These are phyloP conservation scores for Fusarium sp. DNA, from an alignment of 2,329 filamentous ascomycete species.

Conservation along the genomic window DNA sequence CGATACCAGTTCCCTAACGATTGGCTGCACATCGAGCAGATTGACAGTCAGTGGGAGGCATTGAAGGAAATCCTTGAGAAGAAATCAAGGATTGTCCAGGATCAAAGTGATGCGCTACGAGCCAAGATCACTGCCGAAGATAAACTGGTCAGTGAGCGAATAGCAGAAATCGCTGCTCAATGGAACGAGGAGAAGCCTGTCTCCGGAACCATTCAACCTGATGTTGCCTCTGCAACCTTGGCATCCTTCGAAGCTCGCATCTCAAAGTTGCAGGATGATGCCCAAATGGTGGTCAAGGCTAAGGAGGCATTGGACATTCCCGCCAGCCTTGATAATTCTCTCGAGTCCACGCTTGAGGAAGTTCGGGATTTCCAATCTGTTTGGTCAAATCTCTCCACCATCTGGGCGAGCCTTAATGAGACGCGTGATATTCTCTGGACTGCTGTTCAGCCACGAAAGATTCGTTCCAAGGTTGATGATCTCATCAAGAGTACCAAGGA, in stretches of 20 bases:
- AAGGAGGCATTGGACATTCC: constrained; percentile 96
- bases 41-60: constrained; percentile 95
- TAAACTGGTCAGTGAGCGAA: constrained; percentile 88
- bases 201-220: constrained; percentile 91
- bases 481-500: constrained; percentile 98
- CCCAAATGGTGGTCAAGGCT: constrained; percentile 93
- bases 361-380: constrained; percentile 99
- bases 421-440: constrained; percentile 94
- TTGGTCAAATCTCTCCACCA: constrained; percentile 94
- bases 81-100: constrained; percentile 94
- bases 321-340: constrained; percentile 80
- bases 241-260: constrained; percentile 86
- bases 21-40: constrained; percentile 96
- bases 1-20: constrained; percentile 93
- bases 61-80: constrained; percentile 91
- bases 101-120: constrained; percentile 93
- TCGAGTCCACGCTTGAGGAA: constrained; percentile 90
- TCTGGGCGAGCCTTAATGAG: constrained; percentile 96
- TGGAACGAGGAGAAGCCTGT: constrained; percentile 99
- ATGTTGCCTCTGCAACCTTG: constrained; percentile 86
- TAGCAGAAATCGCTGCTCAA: constrained; percentile 83
- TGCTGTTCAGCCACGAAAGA: constrained; percentile 93
- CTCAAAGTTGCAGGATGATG: constrained; percentile 85
- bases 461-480: constrained; percentile 88
- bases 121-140: constrained; percentile 97